Evolutionary conservation across 805 yeast genomes (phyloP).

Genomic region (Saccharomycodes ludwigii): DNA sequence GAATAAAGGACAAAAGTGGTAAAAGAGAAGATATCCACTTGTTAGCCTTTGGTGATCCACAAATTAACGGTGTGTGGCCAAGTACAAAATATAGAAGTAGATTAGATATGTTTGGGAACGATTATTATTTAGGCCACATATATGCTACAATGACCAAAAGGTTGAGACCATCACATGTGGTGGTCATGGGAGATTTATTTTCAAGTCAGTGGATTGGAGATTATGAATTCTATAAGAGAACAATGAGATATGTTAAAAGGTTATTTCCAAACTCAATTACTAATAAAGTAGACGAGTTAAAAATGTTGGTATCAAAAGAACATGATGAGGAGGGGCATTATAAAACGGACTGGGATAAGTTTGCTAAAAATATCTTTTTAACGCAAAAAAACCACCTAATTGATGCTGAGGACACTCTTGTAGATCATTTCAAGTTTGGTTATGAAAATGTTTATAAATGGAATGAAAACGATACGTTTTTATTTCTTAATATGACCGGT

Average conservation of each 20-base stretch:
- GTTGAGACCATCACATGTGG: slow-evolving; percentile 65
- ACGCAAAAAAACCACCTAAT: slow-evolving; percentile 10
- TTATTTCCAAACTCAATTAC: slow-evolving; percentile 51
- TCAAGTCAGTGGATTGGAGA: slow-evolving; percentile 93
- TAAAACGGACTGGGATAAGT: slow-evolving; percentile 16
- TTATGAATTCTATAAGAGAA: slow-evolving; percentile 72
- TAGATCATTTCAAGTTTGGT: slow-evolving; percentile 33
- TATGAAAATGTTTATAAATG: slow-evolving; percentile 57
- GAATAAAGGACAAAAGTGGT: slow-evolving; percentile 7
- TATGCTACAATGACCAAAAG: slow-evolving; percentile 51
- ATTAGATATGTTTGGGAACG: slow-evolving; percentile 83
- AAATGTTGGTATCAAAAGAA: too few relatives aligned
- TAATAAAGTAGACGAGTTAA: too few relatives aligned
- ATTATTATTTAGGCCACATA: slow-evolving; percentile 77
- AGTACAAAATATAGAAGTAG: slow-evolving; percentile 58
- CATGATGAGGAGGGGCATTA: slow-evolving; percentile 19
- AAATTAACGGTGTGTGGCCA: slow-evolving; percentile 80
- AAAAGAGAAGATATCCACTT: slow-evolving; percentile 41
- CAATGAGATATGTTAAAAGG: slow-evolving; percentile 60
- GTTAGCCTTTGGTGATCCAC: slow-evolving; percentile 92
- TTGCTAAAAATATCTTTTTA: slow-evolving; percentile 18
- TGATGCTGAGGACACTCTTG: slow-evolving; percentile 13
- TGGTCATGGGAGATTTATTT: slow-evolving; percentile 85
- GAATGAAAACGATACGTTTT: slow-evolving; percentile 44
- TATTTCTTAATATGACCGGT: slow-evolving; percentile 78